phyloP scores from a whole-genome alignment of 129 eudicot genomes.

The Centrapalus pauciflorus region DNA sequence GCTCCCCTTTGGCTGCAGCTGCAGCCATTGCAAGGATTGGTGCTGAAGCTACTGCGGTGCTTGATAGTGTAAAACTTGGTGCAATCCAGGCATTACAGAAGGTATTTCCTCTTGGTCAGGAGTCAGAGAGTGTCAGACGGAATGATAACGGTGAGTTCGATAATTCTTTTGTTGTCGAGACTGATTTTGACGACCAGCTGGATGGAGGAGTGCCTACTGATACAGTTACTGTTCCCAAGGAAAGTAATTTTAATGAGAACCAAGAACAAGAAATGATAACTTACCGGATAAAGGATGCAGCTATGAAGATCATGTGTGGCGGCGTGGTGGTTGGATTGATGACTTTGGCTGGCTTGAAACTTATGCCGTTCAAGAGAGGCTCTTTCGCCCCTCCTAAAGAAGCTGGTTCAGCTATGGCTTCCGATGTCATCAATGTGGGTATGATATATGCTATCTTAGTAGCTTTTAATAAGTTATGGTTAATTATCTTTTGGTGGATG shows the following conservation, averaged over 20 bases:
- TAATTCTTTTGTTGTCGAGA: conserved; percentile 21
- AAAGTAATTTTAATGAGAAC: conserved; percentile 30
- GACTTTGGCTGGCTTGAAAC: conserved; percentile 64
- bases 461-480: no score
- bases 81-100: conserved; percentile 80
- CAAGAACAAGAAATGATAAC: conserved; percentile 63
- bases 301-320: conserved; percentile 83
- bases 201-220: conserved; percentile 24
- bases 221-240: conserved; percentile 14
- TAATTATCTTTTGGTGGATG: no score
- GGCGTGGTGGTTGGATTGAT: conserved; percentile 80
- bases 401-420: conserved; percentile 50
- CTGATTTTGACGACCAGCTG: conserved; percentile 16
- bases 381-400: conserved; percentile 27
- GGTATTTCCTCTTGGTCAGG: conserved; percentile 71
- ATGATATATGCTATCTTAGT: conserved; percentile 18
- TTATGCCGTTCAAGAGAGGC: conserved; percentile 43
- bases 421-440: conserved; percentile 79
- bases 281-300: conserved; percentile 65
- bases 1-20: conserved; percentile 93
- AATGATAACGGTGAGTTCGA: conserved; percentile 34
- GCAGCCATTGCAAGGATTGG: conserved; percentile 93
- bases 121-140: conserved; percentile 43
- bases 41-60: conserved; percentile 97
- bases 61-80: conserved; percentile 67